Conservation (phyloP, 2,329 filamentous ascomycete species). For the Penicillium sp. region DNA sequence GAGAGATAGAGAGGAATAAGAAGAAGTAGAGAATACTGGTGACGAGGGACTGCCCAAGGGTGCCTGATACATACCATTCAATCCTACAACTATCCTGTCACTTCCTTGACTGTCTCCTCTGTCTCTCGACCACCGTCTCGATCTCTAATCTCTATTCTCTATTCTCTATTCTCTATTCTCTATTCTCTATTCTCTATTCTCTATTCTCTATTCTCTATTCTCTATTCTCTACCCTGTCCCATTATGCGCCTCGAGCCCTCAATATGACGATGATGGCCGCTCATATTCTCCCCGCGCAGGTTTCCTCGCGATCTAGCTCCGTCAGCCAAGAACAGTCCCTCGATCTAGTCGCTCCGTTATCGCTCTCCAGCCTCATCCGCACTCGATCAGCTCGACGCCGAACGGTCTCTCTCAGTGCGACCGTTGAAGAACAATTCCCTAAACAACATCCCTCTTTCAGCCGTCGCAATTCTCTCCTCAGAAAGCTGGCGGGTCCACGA, state of each 20-base stretch:
- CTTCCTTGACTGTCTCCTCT: background rate
- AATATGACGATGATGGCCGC: conserved; percentile 40
- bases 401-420: conserved; percentile 27
- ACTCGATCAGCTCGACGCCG: conserved; percentile 36
- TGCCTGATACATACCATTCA: background rate
- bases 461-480: conserved; percentile 39
- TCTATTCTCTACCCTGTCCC: conserved; percentile 10
- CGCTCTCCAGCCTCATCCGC: conserved; percentile 33
- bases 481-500: conserved; percentile 53
- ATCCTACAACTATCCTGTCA: background rate
- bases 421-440: conserved; percentile 37
- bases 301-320: conserved; percentile 35
- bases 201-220: background rate
- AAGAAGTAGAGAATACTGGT: background rate
- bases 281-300: conserved; percentile 40
- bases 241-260: conserved; percentile 14
- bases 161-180: background rate
- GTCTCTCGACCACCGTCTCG: conserved; percentile 1
- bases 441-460: conserved; percentile 25
- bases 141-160: background rate
- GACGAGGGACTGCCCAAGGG: background rate
- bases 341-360: conserved; percentile 30
- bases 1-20: background rate
- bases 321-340: conserved; percentile 29
- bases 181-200: background rate